Evolutionary conservation across 2,329 filamentous ascomycete species (phyloP).

Genomic region (Ilyonectria robusta): DNA sequence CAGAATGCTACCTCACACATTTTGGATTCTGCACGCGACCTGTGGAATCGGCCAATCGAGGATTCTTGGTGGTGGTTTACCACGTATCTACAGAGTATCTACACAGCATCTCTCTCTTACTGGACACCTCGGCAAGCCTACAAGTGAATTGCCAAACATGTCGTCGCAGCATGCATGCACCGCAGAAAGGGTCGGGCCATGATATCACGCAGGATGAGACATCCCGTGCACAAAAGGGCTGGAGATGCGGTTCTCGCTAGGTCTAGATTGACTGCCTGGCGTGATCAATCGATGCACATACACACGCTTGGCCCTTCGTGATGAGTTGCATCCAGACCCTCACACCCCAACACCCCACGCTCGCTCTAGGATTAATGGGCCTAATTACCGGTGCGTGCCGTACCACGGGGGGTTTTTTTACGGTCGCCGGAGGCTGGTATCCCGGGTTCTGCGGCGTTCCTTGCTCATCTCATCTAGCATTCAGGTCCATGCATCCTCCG

Average conservation of each 20-base stretch:
- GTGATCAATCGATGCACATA: conserved; percentile 25
- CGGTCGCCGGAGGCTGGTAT: conserved; percentile 3
- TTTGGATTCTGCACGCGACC: conserved; percentile 28
- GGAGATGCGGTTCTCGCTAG: conserved; percentile 25
- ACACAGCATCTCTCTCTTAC: conserved; percentile 2
- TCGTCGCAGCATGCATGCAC: conserved; percentile 2
- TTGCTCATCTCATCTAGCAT: conserved; percentile 28
- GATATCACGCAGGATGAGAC: conserved; percentile 28
- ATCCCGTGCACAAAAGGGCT: conserved; percentile 23
- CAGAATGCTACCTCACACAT: conserved; percentile 22
- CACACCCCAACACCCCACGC: conserved; percentile 27
- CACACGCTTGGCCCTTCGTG: conserved; percentile 20
- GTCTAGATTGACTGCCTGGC: conserved; percentile 31
- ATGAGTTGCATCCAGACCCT: conserved; percentile 25
- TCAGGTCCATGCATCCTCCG: conserved; percentile 22
- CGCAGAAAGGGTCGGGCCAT: conserved; percentile 2
- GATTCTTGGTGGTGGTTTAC: not conserved
- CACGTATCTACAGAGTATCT: not conserved
- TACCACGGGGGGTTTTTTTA: conserved; percentile 21
- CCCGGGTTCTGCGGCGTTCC: conserved; percentile 4
- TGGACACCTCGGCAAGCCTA: not conserved
- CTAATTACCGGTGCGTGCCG: conserved; percentile 32
- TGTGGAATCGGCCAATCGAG: conserved; percentile 15
- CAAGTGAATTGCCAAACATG: conserved; percentile 9
- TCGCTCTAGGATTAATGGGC: conserved; percentile 19